Evolutionary conservation across 2,329 filamentous ascomycete genomes (phyloP).

Genomic region (Colletotrichum euphorbiae): DNA sequence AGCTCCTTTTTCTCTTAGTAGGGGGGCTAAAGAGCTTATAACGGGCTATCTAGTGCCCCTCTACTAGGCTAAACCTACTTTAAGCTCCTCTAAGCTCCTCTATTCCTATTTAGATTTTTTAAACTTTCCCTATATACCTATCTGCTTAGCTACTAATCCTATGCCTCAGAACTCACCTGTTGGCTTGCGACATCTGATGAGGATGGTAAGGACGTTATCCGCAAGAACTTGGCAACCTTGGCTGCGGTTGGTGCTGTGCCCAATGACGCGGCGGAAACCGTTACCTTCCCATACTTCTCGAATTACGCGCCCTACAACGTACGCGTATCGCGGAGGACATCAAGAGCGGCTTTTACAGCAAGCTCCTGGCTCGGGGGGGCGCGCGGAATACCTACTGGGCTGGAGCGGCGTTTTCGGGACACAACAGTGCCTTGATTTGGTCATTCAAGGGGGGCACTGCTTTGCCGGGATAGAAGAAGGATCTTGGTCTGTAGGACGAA

Average conservation of each 20-base stretch:
- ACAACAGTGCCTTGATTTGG: constrained; percentile 34
- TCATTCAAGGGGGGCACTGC: constrained; percentile 27
- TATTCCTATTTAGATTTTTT: no score
- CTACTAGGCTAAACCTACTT: no score
- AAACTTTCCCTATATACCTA: no score
- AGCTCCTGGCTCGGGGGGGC: constrained; percentile 51
- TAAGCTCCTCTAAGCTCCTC: no score
- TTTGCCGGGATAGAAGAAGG: constrained; percentile 32
- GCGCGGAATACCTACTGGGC: constrained; percentile 52
- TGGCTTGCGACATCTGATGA: no score
- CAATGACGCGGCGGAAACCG: constrained; percentile 24
- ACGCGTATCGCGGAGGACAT: constrained; percentile 46
- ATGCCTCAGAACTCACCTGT: no score
- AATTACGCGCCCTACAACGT: constrained; percentile 47
- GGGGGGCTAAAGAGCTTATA: no score
- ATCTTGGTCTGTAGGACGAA: constrained; percentile 13
- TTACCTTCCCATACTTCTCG: constrained; percentile 40
- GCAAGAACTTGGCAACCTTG: constrained; percentile 24
- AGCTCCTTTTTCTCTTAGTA: no score
- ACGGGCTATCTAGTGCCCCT: no score
- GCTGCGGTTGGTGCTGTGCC: constrained; percentile 29
- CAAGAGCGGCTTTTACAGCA: constrained; percentile 47
- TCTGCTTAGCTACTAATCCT: no score
- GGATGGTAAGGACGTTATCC: constrained; percentile 39
- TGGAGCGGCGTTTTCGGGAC: constrained; percentile 43